Conservation (phyloP, 345 rosid genomes). For the Eutrema heterophyllum region DNA sequence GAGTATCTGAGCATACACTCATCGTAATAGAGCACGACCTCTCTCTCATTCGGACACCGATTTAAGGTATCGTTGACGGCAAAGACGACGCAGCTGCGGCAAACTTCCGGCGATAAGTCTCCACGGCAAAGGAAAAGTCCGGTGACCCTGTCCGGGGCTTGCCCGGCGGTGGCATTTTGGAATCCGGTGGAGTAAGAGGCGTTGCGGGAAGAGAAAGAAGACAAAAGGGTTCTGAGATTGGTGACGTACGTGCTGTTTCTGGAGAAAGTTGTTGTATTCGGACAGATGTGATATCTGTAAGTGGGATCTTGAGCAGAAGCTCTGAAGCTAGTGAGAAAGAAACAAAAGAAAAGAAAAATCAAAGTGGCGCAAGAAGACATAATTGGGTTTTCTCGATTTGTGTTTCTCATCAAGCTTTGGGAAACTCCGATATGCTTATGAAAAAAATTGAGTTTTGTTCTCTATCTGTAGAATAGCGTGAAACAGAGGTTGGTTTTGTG, state of each 20-base stretch:
- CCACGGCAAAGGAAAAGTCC: conserved; percentile 44
- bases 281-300: neutral
- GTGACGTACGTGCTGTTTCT: conserved; percentile 3
- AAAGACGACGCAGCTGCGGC: conserved; percentile 29
- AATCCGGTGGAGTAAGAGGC: conserved; percentile 30
- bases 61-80: neutral
- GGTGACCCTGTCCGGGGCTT: conserved; percentile 14
- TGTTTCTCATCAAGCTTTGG: neutral
- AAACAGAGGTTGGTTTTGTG: too few relatives aligned
- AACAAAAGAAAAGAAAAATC: neutral
- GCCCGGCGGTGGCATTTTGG: conserved; percentile 36
- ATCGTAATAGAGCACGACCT: conserved; percentile 28
- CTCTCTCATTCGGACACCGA: conserved; percentile 27
- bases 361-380: neutral
- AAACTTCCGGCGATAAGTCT: conserved; percentile 14
- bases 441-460: too few relatives aligned
- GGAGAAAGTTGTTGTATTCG: neutral
- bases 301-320: conserved; percentile 10
- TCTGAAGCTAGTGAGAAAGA: neutral
- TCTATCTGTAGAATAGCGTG: too few relatives aligned
- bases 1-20: conserved; percentile 43
- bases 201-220: conserved; percentile 18
- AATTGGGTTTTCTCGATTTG: neutral
- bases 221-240: conserved; percentile 39
- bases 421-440: too few relatives aligned